A percentile compares a stretch with the other conserved stretches of the same genome.
These are phyloP conservation scores for Cladosporium sp. DNA, from an alignment of 2,329 filamentous ascomycete species.

Conservation along the genomic window DNA sequence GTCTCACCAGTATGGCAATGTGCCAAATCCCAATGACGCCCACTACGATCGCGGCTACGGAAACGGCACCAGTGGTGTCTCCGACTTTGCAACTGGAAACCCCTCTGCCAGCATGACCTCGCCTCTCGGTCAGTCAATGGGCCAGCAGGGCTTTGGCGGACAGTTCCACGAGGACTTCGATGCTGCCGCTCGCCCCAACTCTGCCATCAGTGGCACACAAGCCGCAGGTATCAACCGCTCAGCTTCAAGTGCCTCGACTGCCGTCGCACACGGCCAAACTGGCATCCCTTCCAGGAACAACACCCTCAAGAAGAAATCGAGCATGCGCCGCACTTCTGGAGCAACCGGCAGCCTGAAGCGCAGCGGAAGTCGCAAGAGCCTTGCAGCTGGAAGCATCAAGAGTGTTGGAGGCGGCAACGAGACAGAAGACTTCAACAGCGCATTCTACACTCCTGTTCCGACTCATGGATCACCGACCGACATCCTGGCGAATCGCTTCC, in stretches of 20 bases:
- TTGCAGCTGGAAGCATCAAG: slow-evolving; percentile 82
- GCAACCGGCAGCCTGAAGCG: slow-evolving; percentile 70
- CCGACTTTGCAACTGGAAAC: slow-evolving; percentile 45
- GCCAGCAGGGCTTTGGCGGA: slow-evolving; percentile 32
- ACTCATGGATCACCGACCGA: slow-evolving; percentile 88
- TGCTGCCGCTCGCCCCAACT: slow-evolving; percentile 63
- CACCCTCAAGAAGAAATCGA: slow-evolving; percentile 87
- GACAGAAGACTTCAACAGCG: slow-evolving; percentile 73
- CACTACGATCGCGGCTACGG: slow-evolving; percentile 42
- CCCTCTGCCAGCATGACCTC: slow-evolving; percentile 37
- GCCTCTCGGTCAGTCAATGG: slow-evolving; percentile 41
- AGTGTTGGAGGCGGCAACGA: slow-evolving; percentile 68
- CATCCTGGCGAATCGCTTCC: slow-evolving; percentile 80
- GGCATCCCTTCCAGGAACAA: slow-evolving; percentile 61
- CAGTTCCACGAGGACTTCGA: slow-evolving; percentile 63
- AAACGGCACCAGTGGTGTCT: slow-evolving; percentile 26
- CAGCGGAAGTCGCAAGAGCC: slow-evolving; percentile 76
- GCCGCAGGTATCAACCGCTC: slow-evolving; percentile 59
- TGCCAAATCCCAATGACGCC: slow-evolving; percentile 43
- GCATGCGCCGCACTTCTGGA: slow-evolving; percentile 60
- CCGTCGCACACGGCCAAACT: slow-evolving; percentile 37
- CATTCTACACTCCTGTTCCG: slow-evolving; percentile 86
- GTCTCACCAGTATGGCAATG: slow-evolving; percentile 39
- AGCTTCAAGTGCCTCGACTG: slow-evolving; percentile 57
- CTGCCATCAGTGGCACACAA: slow-evolving; percentile 57